These are phyloP conservation scores for Talaromyces wortmannii DNA, from an alignment of 495 filamentous ascomycete species.

Conservation along the genomic window DNA sequence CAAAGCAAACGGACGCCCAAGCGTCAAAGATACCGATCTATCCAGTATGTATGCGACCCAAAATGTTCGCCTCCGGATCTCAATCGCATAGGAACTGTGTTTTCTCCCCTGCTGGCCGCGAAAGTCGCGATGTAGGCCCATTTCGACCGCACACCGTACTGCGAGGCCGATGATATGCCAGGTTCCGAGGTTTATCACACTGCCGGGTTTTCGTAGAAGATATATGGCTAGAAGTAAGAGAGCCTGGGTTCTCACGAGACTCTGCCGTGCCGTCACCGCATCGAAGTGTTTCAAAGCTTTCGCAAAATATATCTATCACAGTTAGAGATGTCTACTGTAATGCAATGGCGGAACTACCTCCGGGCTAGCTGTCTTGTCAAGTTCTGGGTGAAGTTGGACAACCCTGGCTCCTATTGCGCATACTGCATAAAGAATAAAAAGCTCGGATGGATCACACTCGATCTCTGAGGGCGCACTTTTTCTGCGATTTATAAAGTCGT, in stretches of 20 bases:
- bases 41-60: background rate
- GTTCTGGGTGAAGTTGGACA: background rate
- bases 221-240: background rate
- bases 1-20: background rate
- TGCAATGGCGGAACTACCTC: background rate
- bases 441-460: background rate
- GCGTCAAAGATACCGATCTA: background rate
- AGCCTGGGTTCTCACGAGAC: background rate
- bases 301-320: background rate
- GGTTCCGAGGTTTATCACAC: background rate
- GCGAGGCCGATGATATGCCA: background rate
- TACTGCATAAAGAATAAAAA: background rate
- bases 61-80: background rate
- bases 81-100: background rate
- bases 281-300: background rate
- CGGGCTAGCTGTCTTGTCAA: background rate
- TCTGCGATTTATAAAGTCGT: background rate
- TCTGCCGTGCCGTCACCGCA: background rate
- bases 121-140: background rate
- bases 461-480: background rate
- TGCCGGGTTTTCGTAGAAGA: background rate
- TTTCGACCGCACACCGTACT: background rate
- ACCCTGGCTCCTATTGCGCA: background rate
- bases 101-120: background rate
- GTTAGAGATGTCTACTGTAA: background rate